Conservation (phyloP, 2,329 filamentous ascomycete genomes). For the Zymoseptoria passerinii region DNA sequence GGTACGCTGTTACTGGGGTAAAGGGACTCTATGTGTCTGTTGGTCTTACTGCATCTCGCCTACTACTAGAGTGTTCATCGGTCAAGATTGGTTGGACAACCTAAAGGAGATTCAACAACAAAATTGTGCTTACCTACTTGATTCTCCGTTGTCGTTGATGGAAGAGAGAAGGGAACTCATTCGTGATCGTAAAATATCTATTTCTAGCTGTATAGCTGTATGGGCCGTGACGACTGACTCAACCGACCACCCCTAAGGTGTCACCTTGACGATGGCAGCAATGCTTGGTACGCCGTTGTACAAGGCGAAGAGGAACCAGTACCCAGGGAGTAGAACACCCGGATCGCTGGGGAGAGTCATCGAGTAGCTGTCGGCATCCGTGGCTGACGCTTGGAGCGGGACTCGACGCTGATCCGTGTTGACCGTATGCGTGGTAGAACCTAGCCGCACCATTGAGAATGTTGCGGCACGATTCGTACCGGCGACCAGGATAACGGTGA, state of each 20-base stretch:
- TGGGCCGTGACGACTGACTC: neutral
- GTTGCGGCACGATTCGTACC: neutral
- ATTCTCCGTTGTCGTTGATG: too few relatives aligned
- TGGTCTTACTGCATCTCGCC: too few relatives aligned
- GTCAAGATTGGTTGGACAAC: too few relatives aligned
- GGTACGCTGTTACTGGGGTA: too few relatives aligned
- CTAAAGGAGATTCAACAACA: too few relatives aligned
- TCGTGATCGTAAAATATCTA: neutral
- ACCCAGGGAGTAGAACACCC: constrained; percentile 3
- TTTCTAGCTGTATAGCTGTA: neutral
- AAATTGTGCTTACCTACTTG: too few relatives aligned
- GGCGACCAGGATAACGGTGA: neutral
- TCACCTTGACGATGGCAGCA: neutral
- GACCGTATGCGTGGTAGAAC: constrained; percentile 46
- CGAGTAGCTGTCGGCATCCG: neutral
- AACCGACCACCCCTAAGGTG: neutral
- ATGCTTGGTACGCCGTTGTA: constrained; percentile 4
- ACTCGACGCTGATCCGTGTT: constrained; percentile 52
- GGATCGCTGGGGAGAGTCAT: constrained; percentile 1
- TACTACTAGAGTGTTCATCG: too few relatives aligned
- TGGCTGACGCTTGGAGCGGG: constrained; percentile 27
- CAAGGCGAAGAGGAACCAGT: constrained; percentile 5
- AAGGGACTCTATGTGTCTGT: too few relatives aligned
- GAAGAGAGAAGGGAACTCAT: too few relatives aligned
- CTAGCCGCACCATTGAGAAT: constrained; percentile 37